phyloP scores from a whole-genome alignment of 164 flowering plant genomes.

The Macadamia integrifolia region DNA sequence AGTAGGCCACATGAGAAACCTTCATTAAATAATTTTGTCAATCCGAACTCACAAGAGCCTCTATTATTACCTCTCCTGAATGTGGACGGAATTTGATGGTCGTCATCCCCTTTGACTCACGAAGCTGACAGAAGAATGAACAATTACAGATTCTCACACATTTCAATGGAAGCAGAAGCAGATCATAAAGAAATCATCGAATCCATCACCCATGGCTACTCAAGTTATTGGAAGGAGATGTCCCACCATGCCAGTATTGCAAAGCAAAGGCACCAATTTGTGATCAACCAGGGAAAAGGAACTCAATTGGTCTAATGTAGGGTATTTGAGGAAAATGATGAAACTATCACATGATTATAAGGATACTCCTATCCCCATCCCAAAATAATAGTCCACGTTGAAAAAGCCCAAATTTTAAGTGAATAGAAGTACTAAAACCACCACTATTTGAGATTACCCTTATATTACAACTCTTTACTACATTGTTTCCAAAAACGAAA shows the following conservation, averaged over 20 bases:
- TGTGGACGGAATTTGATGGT: constrained; percentile 96
- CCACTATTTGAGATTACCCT: too few species aligned
- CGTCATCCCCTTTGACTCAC: constrained; percentile 95
- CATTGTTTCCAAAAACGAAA: too few species aligned
- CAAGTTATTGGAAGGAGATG: background rate
- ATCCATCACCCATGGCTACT: background rate
- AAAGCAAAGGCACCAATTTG: too few species aligned
- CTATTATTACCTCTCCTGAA: constrained; percentile 75
- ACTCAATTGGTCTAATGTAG: too few species aligned
- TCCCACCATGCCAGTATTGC: background rate
- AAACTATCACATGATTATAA: too few species aligned
- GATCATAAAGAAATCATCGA: background rate
- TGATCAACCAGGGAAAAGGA: too few species aligned
- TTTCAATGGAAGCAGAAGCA: background rate
- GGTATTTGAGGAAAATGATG: too few species aligned
- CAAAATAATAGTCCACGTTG: too few species aligned
- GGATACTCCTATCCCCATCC: too few species aligned
- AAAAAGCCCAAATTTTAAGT: too few species aligned
- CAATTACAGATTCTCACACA: background rate
- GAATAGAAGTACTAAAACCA: too few species aligned
- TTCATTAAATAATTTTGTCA: background rate
- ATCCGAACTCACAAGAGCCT: background rate
- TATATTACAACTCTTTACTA: too few species aligned
- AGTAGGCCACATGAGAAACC: constrained; percentile 13
- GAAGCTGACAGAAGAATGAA: constrained; percentile 42